Conservation (phyloP, 129 eudicot species). For the Flaveria sonorensis region DNA sequence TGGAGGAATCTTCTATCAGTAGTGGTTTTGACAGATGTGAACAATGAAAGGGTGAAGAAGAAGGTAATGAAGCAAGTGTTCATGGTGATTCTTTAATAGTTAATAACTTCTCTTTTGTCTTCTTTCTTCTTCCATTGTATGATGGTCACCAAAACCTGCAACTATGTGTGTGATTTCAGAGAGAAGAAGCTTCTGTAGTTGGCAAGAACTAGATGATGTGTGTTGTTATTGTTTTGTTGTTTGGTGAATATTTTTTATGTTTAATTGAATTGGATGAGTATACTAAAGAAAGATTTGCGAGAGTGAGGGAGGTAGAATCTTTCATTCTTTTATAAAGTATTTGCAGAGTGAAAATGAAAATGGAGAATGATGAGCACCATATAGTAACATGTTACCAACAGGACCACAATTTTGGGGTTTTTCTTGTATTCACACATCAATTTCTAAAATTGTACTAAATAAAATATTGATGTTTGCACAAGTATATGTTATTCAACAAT, state of each 20-base stretch:
- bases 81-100: conserved; percentile 35
- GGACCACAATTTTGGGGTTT: conserved; percentile 22
- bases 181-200: conserved; percentile 61
- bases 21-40: conserved; percentile 24
- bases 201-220: conserved; percentile 70
- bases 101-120: conserved; percentile 28
- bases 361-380: conserved; percentile 31
- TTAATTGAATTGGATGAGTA: neutral
- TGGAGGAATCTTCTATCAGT: conserved; percentile 72
- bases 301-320: conserved; percentile 12
- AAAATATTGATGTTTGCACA: neutral
- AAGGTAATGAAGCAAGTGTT: conserved; percentile 22
- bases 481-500: neutral
- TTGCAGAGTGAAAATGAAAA: conserved; percentile 8
- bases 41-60: conserved; percentile 28
- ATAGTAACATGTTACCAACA: conserved; percentile 33
- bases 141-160: conserved; percentile 18
- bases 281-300: neutral
- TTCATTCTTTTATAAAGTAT: conserved; percentile 6
- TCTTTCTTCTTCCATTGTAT: conserved; percentile 51
- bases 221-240: conserved; percentile 25
- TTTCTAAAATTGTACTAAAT: neutral
- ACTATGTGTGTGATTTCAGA: conserved; percentile 22
- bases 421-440: neutral
- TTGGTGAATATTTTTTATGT: neutral